Percentiles rank a stretch among this genome's conserved stretches.
Evolutionary conservation across 441 rosid genomes (phyloP).

Genomic region (Syzygium syzygioides): DNA sequence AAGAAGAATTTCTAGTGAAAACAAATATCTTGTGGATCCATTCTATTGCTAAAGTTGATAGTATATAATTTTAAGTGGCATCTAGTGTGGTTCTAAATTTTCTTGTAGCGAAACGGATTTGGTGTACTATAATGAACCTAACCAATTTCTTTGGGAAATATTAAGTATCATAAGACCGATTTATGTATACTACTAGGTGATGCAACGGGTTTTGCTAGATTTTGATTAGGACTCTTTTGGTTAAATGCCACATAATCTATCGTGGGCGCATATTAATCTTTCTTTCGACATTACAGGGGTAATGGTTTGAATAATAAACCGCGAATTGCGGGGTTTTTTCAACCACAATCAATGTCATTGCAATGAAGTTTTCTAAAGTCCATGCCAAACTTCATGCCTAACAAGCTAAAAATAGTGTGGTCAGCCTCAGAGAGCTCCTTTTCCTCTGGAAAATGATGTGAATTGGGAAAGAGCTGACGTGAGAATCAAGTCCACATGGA

Average conservation of each 20-base stretch:
- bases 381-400: not conserved
- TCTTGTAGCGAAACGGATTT: not conserved
- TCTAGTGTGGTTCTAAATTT: not conserved
- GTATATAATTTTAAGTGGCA: not conserved
- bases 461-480: not conserved
- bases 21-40: not conserved
- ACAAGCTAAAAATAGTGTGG: not conserved
- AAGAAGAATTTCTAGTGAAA: not conserved
- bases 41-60: not conserved
- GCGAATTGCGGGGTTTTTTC: not conserved
- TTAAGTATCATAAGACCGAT: not conserved
- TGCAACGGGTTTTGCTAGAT: fast-evolving
- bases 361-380: not conserved
- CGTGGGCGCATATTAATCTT: not conserved
- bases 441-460: not conserved
- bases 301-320: not conserved
- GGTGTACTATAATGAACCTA: not conserved
- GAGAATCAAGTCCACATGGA: not conserved
- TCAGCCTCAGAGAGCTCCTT: not conserved
- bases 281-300: not conserved
- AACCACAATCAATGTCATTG: not conserved
- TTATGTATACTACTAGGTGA: not conserved
- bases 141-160: not conserved
- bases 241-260: not conserved
- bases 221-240: not conserved